Conservation (phyloP, 1,284 basidiomycete species). For the Ustanciosporium gigantosporum region DNA sequence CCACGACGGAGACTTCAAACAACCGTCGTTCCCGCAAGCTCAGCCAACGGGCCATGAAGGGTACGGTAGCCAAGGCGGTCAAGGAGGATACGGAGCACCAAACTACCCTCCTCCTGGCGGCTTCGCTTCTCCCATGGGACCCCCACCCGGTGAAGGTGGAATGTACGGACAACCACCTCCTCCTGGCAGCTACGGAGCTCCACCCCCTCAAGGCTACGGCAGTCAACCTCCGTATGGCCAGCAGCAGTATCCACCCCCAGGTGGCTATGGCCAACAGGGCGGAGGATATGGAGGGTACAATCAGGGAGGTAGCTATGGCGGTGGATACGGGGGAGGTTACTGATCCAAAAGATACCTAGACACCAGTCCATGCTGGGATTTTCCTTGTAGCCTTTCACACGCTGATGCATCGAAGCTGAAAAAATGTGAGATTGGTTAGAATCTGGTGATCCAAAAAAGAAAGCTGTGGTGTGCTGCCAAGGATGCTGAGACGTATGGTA, state of each 20-base stretch:
- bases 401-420: too few species aligned
- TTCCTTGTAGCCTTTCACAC: too few species aligned
- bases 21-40: constrained; percentile 30
- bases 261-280: constrained; percentile 8
- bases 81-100: constrained; percentile 6
- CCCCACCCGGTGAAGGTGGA: not conserved
- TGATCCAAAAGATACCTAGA: too few species aligned
- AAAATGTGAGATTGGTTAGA: too few species aligned
- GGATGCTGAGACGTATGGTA: not conserved
- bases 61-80: constrained; percentile 9
- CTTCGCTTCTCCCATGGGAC: not conserved
- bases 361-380: too few species aligned
- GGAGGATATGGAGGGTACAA: constrained; percentile 6
- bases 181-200: constrained; percentile 1
- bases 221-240: too few species aligned
- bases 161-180: too few species aligned
- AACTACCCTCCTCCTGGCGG: constrained; percentile 1
- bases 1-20: constrained; percentile 1
- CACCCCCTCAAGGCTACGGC: constrained; percentile 6
- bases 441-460: too few species aligned
- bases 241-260: constrained; percentile 11
- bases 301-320: constrained; percentile 25
- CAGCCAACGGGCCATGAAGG: constrained; percentile 19
- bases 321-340: constrained; percentile 23
- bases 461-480: too few species aligned